phyloP scores from a whole-genome alignment of 345 rosid genomes.

The Syzygium jambos region DNA sequence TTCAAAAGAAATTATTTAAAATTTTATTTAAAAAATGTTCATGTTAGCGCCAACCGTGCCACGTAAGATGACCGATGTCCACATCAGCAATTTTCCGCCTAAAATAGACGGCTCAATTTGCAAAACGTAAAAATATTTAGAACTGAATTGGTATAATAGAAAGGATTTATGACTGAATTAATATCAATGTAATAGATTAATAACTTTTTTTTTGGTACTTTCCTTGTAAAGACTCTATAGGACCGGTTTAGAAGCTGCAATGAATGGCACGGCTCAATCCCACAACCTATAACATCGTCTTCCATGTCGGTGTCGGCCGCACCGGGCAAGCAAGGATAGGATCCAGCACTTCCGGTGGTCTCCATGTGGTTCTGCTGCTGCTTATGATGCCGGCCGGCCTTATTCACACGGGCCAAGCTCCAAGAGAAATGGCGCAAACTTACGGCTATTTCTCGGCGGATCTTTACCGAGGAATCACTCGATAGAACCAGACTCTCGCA shows the following conservation, averaged over 20 bases:
- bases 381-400: background rate
- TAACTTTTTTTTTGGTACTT: no score
- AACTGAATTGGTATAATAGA: no score
- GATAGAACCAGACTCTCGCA: background rate
- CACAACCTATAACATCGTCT: background rate
- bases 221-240: no score
- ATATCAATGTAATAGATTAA: no score
- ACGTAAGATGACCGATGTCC: no score
- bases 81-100: no score
- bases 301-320: background rate
- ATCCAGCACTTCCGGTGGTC: background rate
- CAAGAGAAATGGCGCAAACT: background rate
- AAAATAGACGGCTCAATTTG: no score
- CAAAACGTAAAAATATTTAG: no score
- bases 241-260: background rate
- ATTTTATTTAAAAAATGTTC: no score
- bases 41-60: rapidly evolving
- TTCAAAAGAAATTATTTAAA: no score
- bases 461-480: background rate
- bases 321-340: background rate
- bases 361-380: background rate
- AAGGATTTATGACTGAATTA: no score
- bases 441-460: background rate
- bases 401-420: background rate
- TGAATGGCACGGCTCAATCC: background rate